Conservation (phyloP, 768 basidiomycete species). For the Tulasnella sp. region DNA sequence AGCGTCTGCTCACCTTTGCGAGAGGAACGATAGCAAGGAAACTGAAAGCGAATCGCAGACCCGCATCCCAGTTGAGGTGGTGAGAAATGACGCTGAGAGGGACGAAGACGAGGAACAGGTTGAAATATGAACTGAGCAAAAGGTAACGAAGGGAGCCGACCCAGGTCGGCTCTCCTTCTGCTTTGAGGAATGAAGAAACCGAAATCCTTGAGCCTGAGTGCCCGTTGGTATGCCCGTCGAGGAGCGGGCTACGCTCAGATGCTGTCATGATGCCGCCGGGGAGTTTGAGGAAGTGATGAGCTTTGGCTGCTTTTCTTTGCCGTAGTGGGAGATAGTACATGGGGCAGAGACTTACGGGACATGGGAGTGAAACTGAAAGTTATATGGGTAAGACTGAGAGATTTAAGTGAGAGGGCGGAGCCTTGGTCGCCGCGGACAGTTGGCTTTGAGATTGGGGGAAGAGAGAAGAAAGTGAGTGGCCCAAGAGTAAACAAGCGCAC, state of each 20-base stretch:
- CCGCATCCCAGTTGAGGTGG: slow-evolving; percentile 72
- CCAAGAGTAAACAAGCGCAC: background rate
- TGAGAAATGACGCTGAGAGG: slow-evolving; percentile 72
- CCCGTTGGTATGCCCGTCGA: slow-evolving; percentile 27
- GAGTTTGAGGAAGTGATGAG: background rate
- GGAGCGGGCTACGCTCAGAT: slow-evolving; percentile 16
- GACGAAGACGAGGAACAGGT: slow-evolving; percentile 76
- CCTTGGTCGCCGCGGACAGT: background rate
- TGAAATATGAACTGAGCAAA: slow-evolving; percentile 68
- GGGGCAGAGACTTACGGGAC: background rate
- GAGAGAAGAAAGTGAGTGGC: background rate
- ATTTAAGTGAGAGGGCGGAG: background rate
- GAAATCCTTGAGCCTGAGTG: background rate
- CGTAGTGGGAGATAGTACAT: background rate
- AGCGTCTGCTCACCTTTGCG: slow-evolving; percentile 61
- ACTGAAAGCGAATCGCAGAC: slow-evolving; percentile 70
- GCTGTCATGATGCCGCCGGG: slow-evolving; percentile 1
- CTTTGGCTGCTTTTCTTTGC: background rate
- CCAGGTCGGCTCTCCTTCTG: slow-evolving; percentile 67
- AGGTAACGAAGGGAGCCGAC: slow-evolving; percentile 60
- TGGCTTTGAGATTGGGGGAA: background rate
- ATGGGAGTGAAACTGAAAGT: background rate
- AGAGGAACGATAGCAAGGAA: slow-evolving; percentile 86
- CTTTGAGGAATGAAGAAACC: slow-evolving; percentile 19
- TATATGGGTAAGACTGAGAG: background rate